A percentile compares a stretch with the other conserved stretches of the same genome.
Conservation (phyloP, 371 early-diverging fungal species). For the Rhizopus stolonifer region DNA sequence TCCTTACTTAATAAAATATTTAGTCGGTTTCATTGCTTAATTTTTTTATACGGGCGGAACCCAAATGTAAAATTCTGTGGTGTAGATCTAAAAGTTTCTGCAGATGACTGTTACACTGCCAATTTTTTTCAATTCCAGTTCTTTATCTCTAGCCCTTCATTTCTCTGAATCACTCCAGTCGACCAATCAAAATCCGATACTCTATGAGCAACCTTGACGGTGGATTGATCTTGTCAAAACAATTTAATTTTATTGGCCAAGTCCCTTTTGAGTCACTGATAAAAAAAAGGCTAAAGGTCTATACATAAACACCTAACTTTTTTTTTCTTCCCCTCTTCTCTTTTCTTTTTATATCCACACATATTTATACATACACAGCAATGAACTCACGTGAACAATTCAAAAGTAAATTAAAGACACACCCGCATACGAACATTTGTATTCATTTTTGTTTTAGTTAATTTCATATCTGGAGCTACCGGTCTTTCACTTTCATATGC, state of each 20-base stretch:
- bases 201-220: constrained; percentile 23
- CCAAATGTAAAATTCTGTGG: too few species aligned
- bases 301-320: not conserved
- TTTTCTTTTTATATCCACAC: not conserved
- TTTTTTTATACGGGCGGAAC: too few species aligned
- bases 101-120: too few species aligned
- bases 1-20: too few species aligned
- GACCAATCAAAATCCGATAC: constrained; percentile 11
- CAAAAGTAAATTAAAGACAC: constrained; percentile 16
- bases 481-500: constrained; percentile 70
- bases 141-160: too few species aligned
- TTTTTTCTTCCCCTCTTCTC: not conserved
- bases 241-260: not conserved
- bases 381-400: constrained; percentile 14
- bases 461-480: constrained; percentile 67
- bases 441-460: constrained; percentile 37
- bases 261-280: not conserved
- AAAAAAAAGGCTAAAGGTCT: constrained; percentile 1
- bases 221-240: not conserved
- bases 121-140: too few species aligned
- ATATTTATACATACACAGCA: too few species aligned
- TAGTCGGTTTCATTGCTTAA: too few species aligned
- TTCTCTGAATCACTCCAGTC: not conserved
- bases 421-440: not conserved
- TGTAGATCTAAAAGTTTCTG: too few species aligned